Evolutionary conservation across 2,329 filamentous ascomycete genomes (phyloP), one percentile per base, ranked within the genome.

Genomic region (Phaeosphaeria sp.): DNA sequence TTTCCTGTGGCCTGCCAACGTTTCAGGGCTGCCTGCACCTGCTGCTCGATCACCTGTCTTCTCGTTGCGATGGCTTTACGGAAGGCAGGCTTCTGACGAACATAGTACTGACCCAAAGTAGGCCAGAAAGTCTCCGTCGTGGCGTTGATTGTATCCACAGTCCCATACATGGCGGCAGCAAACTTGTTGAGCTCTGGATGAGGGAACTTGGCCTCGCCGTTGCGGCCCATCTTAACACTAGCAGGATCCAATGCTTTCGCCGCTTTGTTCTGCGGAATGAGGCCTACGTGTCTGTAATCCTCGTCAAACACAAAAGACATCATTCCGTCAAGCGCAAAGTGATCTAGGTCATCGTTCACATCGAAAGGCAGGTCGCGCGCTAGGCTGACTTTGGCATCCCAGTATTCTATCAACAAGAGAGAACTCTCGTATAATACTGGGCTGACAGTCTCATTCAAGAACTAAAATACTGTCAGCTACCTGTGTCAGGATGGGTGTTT

Each of bases 61-160:
- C 41, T 22, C 33, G 20, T 27, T 10, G 50, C 50, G 13, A 43
- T 52, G 20, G 27, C 50, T 27, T 20, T 43, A 7, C 27, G 20
- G 20, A 23, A 52, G 25, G 20, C 27, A n/a, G 50, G 50, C n/a
- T 13, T 15, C 17, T 20, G 50, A 43, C 50, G 50, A 43, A 52
- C 27, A n/a, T 25, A 52, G 13, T 27, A 52, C 39, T 23, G 21
- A 5, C 20, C 50, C 9, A 44, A 23, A n/a, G n/a, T 27, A 15
- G 50, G 50, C 39, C 20, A 52, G 15, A 52, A 25, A 15, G 50
- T 23, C 41, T 52, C 27, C 20, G 50, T 52, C 20, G 27, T 27
- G 41, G 27, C 39, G 27, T 52, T 27, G 50, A 52, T 52, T 20
- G 21, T 52, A 18, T 52, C 50, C n/a, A 52, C 50, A n/a, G 50